These are phyloP conservation scores for Cylindrotheca closterium DNA, from an alignment of 108 stramenopile species.

Conservation along the genomic window DNA sequence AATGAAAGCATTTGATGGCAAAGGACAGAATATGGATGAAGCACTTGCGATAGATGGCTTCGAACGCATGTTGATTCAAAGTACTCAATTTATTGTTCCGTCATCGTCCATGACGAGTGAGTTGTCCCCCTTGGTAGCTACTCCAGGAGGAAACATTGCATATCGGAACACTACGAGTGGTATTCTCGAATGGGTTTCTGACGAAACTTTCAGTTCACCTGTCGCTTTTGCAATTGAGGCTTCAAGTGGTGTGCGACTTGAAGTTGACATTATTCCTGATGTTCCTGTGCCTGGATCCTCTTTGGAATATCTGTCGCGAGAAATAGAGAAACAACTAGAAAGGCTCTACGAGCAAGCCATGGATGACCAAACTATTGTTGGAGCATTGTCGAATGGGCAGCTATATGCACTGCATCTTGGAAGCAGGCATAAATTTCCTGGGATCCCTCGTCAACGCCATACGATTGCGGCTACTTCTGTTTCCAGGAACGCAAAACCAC, in stretches of 20 bases:
- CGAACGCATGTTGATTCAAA: not conserved
- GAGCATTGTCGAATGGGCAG: constrained; percentile 64
- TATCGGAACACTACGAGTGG: constrained; percentile 42
- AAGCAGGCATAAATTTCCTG: constrained; percentile 16
- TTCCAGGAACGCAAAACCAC: not conserved
- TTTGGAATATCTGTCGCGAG: constrained; percentile 38
- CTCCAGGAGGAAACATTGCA: constrained; percentile 73
- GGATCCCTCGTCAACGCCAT: not conserved
- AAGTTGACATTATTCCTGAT: constrained; percentile 76
- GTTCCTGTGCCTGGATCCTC: constrained; percentile 45
- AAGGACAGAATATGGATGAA: not conserved
- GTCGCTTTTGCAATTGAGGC: constrained; percentile 76
- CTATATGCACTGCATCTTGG: constrained; percentile 78
- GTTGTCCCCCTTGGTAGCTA: constrained; percentile 54
- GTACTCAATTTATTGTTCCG: constrained; percentile 4
- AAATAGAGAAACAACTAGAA: constrained; percentile 49
- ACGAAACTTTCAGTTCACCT: constrained; percentile 63
- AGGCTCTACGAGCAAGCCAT: not conserved
- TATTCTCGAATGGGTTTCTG: constrained; percentile 63
- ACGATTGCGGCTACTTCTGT: constrained; percentile 6
- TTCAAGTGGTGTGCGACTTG: constrained; percentile 44
- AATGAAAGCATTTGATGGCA: not conserved
- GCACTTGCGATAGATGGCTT: not conserved
- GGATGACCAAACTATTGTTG: constrained; percentile 57
- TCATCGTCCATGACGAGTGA: not conserved